phyloP scores from a whole-genome alignment of 441 rosid species.

The Gossypium schwendimanii region DNA sequence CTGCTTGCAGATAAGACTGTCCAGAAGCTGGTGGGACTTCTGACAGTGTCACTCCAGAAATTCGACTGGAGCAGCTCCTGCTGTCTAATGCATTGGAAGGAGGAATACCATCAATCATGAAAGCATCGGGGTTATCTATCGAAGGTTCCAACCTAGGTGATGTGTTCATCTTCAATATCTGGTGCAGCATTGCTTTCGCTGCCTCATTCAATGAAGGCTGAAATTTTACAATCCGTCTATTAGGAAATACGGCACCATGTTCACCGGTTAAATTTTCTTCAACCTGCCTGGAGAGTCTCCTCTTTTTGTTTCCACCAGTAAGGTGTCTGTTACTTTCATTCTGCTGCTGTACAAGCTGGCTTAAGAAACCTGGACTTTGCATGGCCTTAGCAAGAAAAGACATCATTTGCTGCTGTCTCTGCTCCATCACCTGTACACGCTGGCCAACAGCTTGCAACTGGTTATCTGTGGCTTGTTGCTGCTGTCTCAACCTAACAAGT shows the following conservation, averaged over 20 bases:
- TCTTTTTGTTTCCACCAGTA: conserved; percentile 35
- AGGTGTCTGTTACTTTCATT: conserved; percentile 35
- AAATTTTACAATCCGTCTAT: conserved; percentile 47
- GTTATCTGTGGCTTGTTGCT: conserved; percentile 47
- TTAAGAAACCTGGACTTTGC: conserved; percentile 45
- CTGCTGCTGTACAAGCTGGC: conserved; percentile 43
- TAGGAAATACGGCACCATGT: conserved; percentile 21
- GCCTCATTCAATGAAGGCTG: conserved; percentile 50
- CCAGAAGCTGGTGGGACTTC: conserved; percentile 46
- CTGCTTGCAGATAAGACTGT: conserved; percentile 30
- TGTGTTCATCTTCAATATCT: conserved; percentile 35
- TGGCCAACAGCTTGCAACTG: conserved; percentile 48
- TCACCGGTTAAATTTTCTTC: conserved; percentile 27
- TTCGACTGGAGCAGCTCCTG: conserved; percentile 29
- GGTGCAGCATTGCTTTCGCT: conserved; percentile 43
- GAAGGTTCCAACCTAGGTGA: conserved; percentile 37
- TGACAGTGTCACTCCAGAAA: conserved; percentile 36
- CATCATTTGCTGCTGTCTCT: conserved; percentile 66
- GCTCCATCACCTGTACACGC: conserved; percentile 56
- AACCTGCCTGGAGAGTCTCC: conserved; percentile 49
- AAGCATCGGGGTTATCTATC: conserved; percentile 25
- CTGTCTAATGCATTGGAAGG: conserved; percentile 34
- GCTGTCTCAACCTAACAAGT: conserved; percentile 57
- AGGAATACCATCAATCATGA: conserved; percentile 29
- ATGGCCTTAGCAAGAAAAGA: conserved; percentile 59